Evolutionary conservation across 441 rosid species (phyloP).

Genomic region (Macaranga tanarius): DNA sequence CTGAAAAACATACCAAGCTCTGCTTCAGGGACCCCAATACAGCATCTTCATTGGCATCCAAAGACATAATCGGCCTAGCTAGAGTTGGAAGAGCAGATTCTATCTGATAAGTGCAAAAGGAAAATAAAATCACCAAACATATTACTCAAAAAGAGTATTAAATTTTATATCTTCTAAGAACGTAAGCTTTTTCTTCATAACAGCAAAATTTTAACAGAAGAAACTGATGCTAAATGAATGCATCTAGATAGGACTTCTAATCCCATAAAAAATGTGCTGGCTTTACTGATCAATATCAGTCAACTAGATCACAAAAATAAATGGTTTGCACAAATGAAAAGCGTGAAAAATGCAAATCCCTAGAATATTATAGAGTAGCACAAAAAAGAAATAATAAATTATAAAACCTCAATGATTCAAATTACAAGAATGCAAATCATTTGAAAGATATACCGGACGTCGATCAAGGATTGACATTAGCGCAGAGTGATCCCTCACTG

Average conservation of each 20-base stretch:
- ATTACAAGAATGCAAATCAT: neutral
- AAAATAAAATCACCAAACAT: constrained; percentile 8
- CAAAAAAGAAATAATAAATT: neutral
- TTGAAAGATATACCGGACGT: constrained; percentile 59
- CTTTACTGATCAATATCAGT: neutral
- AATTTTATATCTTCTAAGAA: neutral
- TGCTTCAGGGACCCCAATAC: constrained; percentile 88
- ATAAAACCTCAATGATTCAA: neutral
- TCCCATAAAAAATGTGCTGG: neutral
- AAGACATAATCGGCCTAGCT: constrained; percentile 87
- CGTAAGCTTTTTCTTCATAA: neutral
- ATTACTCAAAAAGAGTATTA: neutral
- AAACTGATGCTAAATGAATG: neutral
- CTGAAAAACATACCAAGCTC: constrained; percentile 62
- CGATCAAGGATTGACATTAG: constrained; percentile 84
- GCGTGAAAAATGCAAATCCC: neutral
- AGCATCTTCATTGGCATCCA: constrained; percentile 97
- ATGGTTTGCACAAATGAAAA: neutral
- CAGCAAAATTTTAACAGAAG: neutral
- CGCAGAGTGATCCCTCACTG: constrained; percentile 71
- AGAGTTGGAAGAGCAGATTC: constrained; percentile 92
- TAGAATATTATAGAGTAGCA: neutral
- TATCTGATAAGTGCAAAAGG: constrained; percentile 52
- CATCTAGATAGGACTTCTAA: neutral
- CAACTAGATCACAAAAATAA: neutral